Conservation (phyloP, 768 basidiomycete genomes). For the Suillus ampliporus region DNA sequence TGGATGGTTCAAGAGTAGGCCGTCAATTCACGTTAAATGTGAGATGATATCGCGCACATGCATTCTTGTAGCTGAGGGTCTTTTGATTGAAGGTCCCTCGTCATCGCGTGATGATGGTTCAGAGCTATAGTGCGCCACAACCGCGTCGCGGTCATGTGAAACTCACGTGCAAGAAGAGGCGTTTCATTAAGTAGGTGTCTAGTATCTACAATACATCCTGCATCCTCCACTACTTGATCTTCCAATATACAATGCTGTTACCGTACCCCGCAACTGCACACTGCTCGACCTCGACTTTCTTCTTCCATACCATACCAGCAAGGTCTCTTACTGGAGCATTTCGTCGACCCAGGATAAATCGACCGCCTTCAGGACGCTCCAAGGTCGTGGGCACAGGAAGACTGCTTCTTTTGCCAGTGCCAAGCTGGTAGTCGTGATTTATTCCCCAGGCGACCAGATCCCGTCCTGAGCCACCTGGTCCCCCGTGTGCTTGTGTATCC, state of each 20-base stretch:
- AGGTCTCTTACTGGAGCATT: slow-evolving; percentile 64
- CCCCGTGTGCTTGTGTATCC: slow-evolving; percentile 59
- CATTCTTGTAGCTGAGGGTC: slow-evolving; percentile 39
- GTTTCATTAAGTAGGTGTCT: too few species aligned
- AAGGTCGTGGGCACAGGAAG: slow-evolving; percentile 58
- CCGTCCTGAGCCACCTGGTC: slow-evolving; percentile 55
- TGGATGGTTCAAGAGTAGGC: background rate
- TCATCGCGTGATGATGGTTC: slow-evolving; percentile 20
- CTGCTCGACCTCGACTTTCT: slow-evolving; percentile 68
- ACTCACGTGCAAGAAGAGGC: slow-evolving; percentile 9
- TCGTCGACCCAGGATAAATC: slow-evolving; percentile 61
- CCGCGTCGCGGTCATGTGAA: slow-evolving; percentile 10
- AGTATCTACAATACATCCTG: background rate
- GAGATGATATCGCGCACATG: slow-evolving; percentile 28
- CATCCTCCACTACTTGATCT: slow-evolving; percentile 36
- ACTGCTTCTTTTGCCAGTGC: slow-evolving; percentile 72
- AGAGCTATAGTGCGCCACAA: background rate
- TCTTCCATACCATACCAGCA: slow-evolving; percentile 63
- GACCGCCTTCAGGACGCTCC: slow-evolving; percentile 54
- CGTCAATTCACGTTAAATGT: background rate
- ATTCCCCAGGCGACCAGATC: slow-evolving; percentile 78
- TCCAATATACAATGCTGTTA: slow-evolving; percentile 76
- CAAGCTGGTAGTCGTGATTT: slow-evolving; percentile 76
- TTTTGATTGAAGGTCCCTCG: slow-evolving; percentile 36
- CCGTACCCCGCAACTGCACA: slow-evolving; percentile 64